phyloP scores from a whole-genome alignment of 176 grass and related monocot species.

The Ampelocalamus luodianensis region DNA sequence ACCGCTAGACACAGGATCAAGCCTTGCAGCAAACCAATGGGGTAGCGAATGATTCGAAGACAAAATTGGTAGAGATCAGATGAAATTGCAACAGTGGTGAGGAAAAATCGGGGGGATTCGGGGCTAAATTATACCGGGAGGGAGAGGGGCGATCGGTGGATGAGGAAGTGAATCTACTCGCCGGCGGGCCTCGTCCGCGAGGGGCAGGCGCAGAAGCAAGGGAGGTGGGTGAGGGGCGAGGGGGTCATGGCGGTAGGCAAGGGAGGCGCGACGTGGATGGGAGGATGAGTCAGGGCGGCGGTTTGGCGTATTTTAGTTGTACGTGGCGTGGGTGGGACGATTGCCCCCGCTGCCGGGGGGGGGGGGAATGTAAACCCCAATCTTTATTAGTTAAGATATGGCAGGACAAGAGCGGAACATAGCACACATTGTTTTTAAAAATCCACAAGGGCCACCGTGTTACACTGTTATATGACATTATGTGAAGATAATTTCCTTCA shows the following conservation, averaged over 20 bases:
- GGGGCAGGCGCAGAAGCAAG: no score
- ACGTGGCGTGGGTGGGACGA: no score
- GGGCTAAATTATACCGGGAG: background rate
- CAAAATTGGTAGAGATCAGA: background rate
- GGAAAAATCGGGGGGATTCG: background rate
- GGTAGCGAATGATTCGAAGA: background rate
- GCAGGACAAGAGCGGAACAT: background rate
- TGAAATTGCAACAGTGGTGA: background rate
- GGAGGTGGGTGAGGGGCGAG: no score
- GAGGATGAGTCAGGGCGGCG: no score
- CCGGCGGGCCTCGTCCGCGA: no score
- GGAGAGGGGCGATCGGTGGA: background rate
- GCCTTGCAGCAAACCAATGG: background rate
- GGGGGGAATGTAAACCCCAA: no score
- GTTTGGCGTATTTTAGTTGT: no score
- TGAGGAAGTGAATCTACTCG: conserved; percentile 9
- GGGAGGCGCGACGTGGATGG: no score
- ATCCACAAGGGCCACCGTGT: background rate
- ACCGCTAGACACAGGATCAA: background rate
- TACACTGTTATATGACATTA: conserved; percentile 10
- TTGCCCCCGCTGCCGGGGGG: no score
- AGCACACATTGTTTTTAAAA: background rate
- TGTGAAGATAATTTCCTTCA: background rate
- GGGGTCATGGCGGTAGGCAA: no score
- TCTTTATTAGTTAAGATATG: background rate